Evolutionary conservation across 2,329 filamentous ascomycete species (phyloP), one percentile per base, ranked within the genome.

Genomic region (Raffaelea ambrosiae): DNA sequence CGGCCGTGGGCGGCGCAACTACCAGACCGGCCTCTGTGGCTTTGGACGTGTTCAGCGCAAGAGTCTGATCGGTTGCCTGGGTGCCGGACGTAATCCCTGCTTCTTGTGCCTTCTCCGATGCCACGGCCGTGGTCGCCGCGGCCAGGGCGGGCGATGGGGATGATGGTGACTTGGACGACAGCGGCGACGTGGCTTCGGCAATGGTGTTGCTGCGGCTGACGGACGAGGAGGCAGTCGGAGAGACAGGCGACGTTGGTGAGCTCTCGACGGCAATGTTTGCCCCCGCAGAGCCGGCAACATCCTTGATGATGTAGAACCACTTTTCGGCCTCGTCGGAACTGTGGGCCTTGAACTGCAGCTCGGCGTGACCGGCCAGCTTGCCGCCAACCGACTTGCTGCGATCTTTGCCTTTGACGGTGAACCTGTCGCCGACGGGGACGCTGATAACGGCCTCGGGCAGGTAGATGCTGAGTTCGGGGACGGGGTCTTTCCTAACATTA

Each of bases 371-470:
- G 43, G 84, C 79, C 55, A 96, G 78, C 61, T 88, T 91, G 70
- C 83, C 85, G 59, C 84, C 83, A 54, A 96, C 69, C 54, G 84
- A 86, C 62, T 86, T 86, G 59, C 83, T 84, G 48, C 84, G 80
- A 63, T 98, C 90, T 67, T 97, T 97, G 65, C 93, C 93, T 72
- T 95, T 95, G 65, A 98, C 76, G 60, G 81, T 88, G 75, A 98
- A 97, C 67, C 95, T 96, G 51, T 84, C 78, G 47, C 86, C 89
- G 55, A 74, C 81, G 13, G 78, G 77, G 1, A 68, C 60, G 49
- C 89, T 88, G 49, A 97, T 78, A 41, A 83, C 67, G 57, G 91
- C 94, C 58, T 98, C 93, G 11, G 93, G 90, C 1, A 98, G 81
- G 66, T 91, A 97, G 55, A 98, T 80, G 14, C 86, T 93, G 38